Percentiles rank a stretch among this genome's conserved stretches.
These are phyloP conservation scores for Davidsoniella australis DNA, from an alignment of 2,329 filamentous ascomycete species.

Conservation along the genomic window DNA sequence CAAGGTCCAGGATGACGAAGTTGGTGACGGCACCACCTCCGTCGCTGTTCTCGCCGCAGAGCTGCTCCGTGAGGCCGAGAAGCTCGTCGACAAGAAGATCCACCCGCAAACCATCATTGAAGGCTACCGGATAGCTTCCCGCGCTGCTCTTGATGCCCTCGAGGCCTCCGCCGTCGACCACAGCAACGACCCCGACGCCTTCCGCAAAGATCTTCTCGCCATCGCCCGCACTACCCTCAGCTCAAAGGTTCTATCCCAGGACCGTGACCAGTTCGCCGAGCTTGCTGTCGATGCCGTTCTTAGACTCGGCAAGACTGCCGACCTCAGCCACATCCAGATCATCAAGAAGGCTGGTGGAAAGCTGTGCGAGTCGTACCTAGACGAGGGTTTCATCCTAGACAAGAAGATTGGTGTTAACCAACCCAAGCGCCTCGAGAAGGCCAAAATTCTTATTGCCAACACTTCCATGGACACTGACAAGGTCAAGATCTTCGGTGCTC, in stretches of 20 bases:
- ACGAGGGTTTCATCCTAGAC: constrained; percentile 95
- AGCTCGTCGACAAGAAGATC: constrained; percentile 94
- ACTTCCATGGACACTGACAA: constrained; percentile 99
- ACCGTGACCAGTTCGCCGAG: constrained; percentile 77
- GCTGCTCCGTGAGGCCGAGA: constrained; percentile 87
- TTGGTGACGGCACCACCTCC: constrained; percentile 96
- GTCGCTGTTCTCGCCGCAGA: constrained; percentile 91
- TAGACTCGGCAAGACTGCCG: constrained; percentile 73
- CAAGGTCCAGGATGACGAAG: constrained; percentile 97
- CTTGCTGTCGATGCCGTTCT: constrained; percentile 85
- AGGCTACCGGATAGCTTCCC: constrained; percentile 91
- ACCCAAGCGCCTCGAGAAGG: constrained; percentile 91
- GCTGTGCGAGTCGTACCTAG: constrained; percentile 90
- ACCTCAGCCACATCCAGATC: constrained; percentile 95
- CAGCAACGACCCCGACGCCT: constrained; percentile 65
- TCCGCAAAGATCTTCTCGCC: constrained; percentile 73
- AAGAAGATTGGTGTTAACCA: constrained; percentile 99
- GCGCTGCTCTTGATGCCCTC: constrained; percentile 69
- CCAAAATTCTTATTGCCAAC: constrained; percentile 94
- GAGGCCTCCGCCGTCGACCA: constrained; percentile 78
- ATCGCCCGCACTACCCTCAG: constrained; percentile 92
- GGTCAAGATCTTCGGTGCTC: constrained; percentile 97
- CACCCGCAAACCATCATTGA: constrained; percentile 99
- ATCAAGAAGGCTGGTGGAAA: constrained; percentile 99
- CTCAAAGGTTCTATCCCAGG: constrained; percentile 91